phyloP scores from a whole-genome alignment of 2,329 filamentous ascomycete genomes.

The Penicillium sp. region DNA sequence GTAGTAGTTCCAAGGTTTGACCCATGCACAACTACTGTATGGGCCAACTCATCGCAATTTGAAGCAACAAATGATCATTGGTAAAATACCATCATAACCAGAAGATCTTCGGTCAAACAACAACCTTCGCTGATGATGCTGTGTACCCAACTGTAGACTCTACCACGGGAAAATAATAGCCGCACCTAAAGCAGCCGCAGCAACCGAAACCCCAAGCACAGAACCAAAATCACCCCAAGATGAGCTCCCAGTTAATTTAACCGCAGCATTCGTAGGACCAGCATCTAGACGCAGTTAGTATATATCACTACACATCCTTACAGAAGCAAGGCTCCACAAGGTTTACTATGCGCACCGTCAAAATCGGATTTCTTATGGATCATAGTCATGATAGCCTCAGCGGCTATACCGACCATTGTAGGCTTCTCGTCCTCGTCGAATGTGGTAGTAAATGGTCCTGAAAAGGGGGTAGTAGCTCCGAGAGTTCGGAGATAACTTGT shows the following conservation, averaged over 20 bases:
- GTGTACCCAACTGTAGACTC: no score
- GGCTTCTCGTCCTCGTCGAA: background rate
- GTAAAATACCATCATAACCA: no score
- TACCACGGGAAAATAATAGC: background rate
- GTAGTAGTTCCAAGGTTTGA: no score
- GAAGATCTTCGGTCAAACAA: no score
- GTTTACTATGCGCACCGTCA: no score
- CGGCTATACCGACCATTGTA: background rate
- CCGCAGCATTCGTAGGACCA: background rate
- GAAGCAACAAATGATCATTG: no score
- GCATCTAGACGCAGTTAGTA: no score
- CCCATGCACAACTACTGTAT: no score
- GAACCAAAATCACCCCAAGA: background rate
- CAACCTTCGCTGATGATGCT: no score
- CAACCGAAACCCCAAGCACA: background rate
- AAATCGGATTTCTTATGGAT: slow-evolving; percentile 1
- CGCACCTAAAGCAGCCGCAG: background rate
- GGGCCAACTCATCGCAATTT: no score
- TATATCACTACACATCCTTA: no score
- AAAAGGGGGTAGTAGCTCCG: background rate
- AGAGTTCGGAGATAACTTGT: background rate
- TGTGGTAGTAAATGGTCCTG: background rate
- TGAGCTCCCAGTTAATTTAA: background rate
- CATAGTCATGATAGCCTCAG: background rate
- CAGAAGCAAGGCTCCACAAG: no score